phyloP scores from a whole-genome alignment of 495 filamentous ascomycete genomes.

The Opeltia flavorubescens region DNA sequence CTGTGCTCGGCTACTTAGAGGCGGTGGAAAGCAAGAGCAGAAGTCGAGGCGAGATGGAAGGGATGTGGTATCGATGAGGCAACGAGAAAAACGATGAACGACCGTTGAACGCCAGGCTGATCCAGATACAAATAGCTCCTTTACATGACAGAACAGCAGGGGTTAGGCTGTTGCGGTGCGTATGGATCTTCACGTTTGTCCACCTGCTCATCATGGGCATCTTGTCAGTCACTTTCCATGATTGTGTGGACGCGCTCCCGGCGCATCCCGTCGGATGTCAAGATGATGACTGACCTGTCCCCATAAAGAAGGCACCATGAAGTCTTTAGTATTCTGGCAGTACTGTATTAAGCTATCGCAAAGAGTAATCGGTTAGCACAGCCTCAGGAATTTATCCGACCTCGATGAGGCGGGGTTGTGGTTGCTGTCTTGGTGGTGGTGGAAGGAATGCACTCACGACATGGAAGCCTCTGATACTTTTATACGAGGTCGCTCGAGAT shows the following conservation, averaged over 20 bases:
- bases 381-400: neutral
- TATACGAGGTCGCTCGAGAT: conserved; percentile 85
- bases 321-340: conserved; percentile 91
- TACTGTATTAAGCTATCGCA: conserved; percentile 74
- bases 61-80: neutral
- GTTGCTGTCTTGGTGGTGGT: neutral
- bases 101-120: conserved; percentile 12
- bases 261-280: conserved; percentile 1
- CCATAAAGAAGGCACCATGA: conserved; percentile 97
- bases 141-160: conserved; percentile 94
- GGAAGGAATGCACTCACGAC: conserved; percentile 51
- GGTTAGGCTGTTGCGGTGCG: conserved; percentile 75
- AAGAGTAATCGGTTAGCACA: conserved; percentile 14
- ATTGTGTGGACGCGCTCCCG: neutral
- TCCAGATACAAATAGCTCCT: conserved; percentile 3
- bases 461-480: conserved; percentile 87
- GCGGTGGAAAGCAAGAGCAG: neutral
- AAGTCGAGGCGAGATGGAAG: neutral
- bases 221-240: neutral
- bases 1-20: neutral
- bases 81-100: conserved; percentile 4
- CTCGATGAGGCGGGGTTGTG: neutral
- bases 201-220: conserved; percentile 32
- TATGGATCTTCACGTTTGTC: conserved; percentile 93
- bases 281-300: conserved; percentile 51